A percentile compares a stretch with the other conserved stretches of the same genome.
Conservation (phyloP, 2,329 filamentous ascomycete genomes). For the Cryphonectria carpinicola region DNA sequence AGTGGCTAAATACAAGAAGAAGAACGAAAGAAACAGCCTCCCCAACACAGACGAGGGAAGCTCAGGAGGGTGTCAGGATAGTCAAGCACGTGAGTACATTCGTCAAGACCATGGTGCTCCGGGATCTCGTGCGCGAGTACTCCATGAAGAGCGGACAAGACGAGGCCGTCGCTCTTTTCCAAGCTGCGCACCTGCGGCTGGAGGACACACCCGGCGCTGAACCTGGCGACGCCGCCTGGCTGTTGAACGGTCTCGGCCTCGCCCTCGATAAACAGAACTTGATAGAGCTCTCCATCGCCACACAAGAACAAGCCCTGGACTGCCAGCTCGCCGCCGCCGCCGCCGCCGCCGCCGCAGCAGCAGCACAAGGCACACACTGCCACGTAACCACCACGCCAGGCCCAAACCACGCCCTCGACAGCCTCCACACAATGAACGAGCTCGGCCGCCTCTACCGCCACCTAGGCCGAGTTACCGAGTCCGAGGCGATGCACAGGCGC, state of each 20-base stretch:
- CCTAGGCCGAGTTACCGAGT: neutral
- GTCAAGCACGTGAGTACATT: neutral
- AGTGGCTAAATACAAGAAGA: neutral
- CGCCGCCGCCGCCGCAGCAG: neutral
- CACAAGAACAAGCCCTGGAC: neutral
- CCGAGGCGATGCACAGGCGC: neutral
- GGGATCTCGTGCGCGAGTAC: slow-evolving; percentile 8
- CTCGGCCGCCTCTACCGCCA: neutral
- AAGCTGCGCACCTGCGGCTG: neutral
- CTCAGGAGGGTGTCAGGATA: neutral
- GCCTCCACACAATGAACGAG: slow-evolving; percentile 2
- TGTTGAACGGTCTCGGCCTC: neutral
- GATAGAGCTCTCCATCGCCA: neutral
- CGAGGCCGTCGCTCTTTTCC: neutral
- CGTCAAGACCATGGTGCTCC: slow-evolving; percentile 2
- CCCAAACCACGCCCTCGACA: neutral
- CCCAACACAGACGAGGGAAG: neutral
- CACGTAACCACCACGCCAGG: neutral
- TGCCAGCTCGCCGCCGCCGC: neutral
- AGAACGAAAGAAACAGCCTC: no score
- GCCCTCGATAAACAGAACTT: neutral
- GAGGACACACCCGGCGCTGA: neutral
- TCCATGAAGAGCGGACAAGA: neutral
- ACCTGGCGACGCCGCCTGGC: neutral
- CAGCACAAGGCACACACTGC: neutral